phyloP scores from a whole-genome alignment of 2,329 filamentous ascomycete genomes.

The Fonsecaea erecta region DNA sequence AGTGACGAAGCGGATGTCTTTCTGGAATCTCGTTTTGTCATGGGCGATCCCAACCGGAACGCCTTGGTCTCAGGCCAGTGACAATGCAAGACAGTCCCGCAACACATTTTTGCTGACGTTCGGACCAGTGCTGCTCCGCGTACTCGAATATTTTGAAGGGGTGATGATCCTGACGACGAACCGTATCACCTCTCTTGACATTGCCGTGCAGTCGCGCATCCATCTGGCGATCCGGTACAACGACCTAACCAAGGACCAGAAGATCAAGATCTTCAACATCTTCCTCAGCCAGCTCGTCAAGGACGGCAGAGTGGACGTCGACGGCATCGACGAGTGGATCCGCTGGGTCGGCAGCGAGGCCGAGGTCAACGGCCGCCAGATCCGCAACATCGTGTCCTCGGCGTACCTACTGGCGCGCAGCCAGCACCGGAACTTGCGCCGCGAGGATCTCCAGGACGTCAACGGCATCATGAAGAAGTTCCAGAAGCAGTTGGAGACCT shows the following conservation, averaged over 20 bases:
- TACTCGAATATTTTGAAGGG: not conserved
- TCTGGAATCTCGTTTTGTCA: not conserved
- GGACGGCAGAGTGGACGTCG: not conserved
- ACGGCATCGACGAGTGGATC: conserved; percentile 2
- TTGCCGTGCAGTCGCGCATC: not conserved
- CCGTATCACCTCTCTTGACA: not conserved
- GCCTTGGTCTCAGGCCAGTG: not conserved
- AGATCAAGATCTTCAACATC: conserved; percentile 1
- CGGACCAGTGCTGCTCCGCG: not conserved
- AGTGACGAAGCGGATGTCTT: not conserved
- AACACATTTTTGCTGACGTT: not conserved
- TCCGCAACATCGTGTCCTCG: conserved; percentile 53
- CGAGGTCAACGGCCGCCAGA: conserved; percentile 45
- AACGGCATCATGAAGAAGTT: not conserved
- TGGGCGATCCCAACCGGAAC: not conserved
- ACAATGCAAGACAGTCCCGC: too few species aligned
- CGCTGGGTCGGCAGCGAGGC: conserved; percentile 24
- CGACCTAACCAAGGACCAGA: not conserved
- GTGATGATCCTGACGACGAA: not conserved
- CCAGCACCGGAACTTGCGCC: conserved; percentile 3
- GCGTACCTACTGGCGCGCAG: conserved; percentile 46
- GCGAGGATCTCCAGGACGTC: not conserved
- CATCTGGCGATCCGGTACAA: not conserved
- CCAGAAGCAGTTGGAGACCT: not conserved
- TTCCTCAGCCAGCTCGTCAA: not conserved